Conservation (phyloP, 352 stramenopile species). For the Albugo candida region DNA sequence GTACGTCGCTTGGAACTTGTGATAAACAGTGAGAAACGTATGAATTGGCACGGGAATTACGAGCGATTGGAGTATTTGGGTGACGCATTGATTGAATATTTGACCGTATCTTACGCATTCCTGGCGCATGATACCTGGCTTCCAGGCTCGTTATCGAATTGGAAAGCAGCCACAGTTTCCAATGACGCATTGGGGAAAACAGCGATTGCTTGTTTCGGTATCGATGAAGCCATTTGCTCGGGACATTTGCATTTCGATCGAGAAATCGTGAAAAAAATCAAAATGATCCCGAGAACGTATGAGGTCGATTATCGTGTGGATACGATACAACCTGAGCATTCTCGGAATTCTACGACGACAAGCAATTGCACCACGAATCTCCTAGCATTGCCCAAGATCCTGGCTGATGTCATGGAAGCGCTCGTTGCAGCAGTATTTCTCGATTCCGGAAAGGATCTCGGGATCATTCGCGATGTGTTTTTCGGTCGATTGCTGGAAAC, state of each 20-base stretch:
- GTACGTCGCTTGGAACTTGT: slow-evolving; percentile 38
- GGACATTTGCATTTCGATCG: slow-evolving; percentile 43
- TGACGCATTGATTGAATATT: slow-evolving; percentile 77
- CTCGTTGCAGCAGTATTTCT: slow-evolving; percentile 75
- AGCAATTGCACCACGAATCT: slow-evolving; percentile 12
- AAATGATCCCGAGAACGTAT: slow-evolving; percentile 31
- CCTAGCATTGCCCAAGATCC: slow-evolving; percentile 60
- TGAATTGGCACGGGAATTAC: slow-evolving; percentile 63
- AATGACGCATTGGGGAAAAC: slow-evolving; percentile 75
- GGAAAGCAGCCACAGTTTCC: slow-evolving; percentile 72
- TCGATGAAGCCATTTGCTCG: slow-evolving; percentile 60
- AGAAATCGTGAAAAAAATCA: slow-evolving; percentile 33
- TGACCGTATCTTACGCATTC: slow-evolving; percentile 72
- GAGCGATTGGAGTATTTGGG: slow-evolving; percentile 78
- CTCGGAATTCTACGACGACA: slow-evolving; percentile 5
- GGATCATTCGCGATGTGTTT: slow-evolving; percentile 63
- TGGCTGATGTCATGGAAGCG: slow-evolving; percentile 75
- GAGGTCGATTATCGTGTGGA: slow-evolving; percentile 2
- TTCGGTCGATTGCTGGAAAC: slow-evolving; percentile 49
- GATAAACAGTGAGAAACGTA: slow-evolving; percentile 21
- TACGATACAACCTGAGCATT: neutral
- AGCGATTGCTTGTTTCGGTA: slow-evolving; percentile 49
- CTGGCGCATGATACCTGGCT: slow-evolving; percentile 47
- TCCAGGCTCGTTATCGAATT: slow-evolving; percentile 55
- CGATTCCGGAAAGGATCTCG: slow-evolving; percentile 48